Conservation (phyloP, 495 filamentous ascomycete species). For the Penicillium silybi region DNA sequence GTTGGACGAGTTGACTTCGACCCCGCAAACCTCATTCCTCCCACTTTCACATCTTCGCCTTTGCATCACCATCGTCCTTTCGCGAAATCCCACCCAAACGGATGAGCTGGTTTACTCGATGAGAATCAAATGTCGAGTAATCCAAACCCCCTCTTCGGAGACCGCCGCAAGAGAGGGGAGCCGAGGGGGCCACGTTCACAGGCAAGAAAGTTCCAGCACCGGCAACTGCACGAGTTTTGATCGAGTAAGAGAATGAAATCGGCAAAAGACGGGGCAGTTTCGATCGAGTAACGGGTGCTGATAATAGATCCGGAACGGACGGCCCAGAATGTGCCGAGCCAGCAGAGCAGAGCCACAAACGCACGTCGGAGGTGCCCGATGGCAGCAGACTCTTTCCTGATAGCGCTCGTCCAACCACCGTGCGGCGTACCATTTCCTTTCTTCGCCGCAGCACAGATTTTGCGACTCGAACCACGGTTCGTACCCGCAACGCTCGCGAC, state of each 20-base stretch:
- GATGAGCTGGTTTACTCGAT: conserved; percentile 5
- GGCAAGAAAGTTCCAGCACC: not conserved
- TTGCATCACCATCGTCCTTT: not conserved
- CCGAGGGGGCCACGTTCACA: not conserved
- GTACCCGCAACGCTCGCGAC: not conserved
- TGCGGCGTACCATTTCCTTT: not conserved
- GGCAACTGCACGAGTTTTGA: conserved; percentile 5
- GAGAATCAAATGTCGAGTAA: not conserved
- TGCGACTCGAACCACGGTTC: conserved; percentile 6
- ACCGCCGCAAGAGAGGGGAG: not conserved
- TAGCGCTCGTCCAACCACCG: conserved; percentile 5
- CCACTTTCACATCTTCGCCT: not conserved
- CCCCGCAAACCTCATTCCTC: not conserved
- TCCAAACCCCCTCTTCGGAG: conserved; percentile 1
- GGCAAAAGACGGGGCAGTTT: conserved; percentile 13
- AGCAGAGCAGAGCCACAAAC: not conserved
- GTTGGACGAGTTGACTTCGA: not conserved
- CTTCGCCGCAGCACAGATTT: not conserved
- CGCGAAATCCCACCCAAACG: not conserved
- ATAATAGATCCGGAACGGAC: conserved; percentile 10
- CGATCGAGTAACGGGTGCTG: conserved; percentile 22
- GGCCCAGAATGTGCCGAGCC: not conserved
- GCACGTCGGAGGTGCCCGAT: conserved; percentile 26
- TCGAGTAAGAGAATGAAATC: conserved; percentile 20
- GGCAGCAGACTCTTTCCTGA: not conserved